Conservation (phyloP, 257 asterid species). For the Perilla frutescens region DNA sequence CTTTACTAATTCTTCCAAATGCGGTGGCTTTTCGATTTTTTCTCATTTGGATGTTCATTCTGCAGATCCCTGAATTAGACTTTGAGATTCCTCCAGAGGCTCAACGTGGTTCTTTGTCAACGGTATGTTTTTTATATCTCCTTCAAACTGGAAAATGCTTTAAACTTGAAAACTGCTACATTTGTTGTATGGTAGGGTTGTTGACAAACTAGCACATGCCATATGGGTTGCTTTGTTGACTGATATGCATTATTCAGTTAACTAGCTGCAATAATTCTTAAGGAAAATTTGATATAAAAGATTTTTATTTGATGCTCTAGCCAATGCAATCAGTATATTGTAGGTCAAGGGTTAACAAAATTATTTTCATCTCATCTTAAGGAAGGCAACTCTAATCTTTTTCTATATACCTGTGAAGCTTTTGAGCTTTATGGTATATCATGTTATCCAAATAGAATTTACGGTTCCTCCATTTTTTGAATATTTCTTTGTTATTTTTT, state of each 20-base stretch:
- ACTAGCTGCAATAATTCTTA: background rate
- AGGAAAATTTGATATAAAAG: background rate
- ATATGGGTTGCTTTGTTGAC: background rate
- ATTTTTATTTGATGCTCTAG: background rate
- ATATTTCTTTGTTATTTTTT: background rate
- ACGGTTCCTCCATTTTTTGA: background rate
- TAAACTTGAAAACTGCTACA: background rate
- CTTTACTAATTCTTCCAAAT: background rate
- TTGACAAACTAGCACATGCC: background rate
- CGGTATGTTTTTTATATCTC: slow-evolving; percentile 53
- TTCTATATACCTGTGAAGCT: slow-evolving; percentile 4
- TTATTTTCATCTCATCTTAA: no score
- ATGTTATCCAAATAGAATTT: background rate
- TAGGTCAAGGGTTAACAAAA: no score
- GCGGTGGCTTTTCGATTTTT: background rate
- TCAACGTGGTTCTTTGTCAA: slow-evolving; percentile 95
- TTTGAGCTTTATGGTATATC: background rate
- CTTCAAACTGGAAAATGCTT: background rate
- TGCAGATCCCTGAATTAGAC: slow-evolving; percentile 91
- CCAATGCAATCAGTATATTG: no score
- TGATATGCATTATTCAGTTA: background rate
- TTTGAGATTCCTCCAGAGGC: slow-evolving; percentile 98
- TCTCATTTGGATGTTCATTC: slow-evolving; percentile 32
- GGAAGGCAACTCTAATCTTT: background rate
- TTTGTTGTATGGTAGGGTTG: background rate